A percentile compares a stretch with the other conserved stretches of the same genome.
These are phyloP conservation scores for Leucogyrophana mollusca DNA, from an alignment of 768 basidiomycete genomes.

Conservation along the genomic window DNA sequence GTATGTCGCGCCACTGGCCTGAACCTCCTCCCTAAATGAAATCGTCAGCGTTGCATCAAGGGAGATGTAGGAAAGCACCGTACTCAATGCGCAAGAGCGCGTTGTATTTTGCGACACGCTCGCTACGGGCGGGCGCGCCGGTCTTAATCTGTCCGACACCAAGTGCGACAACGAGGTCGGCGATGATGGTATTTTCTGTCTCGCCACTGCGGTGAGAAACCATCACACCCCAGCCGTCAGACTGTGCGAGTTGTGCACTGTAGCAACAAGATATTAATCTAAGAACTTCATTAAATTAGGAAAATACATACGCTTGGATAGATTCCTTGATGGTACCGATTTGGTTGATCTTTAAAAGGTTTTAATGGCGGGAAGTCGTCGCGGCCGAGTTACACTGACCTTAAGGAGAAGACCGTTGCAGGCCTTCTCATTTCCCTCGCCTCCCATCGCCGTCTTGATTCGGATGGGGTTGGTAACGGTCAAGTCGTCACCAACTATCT, in stretches of 20 bases:
- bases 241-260: conserved; percentile 93
- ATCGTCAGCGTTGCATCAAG: conserved; percentile 8
- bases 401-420: conserved; percentile 99
- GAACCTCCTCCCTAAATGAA: conserved; percentile 67
- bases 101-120: conserved; percentile 97
- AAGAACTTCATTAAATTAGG: not conserved
- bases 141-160: conserved; percentile 97
- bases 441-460: conserved; percentile 98
- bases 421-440: no score
- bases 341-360: conserved; percentile 75
- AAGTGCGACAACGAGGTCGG: conserved; percentile 92
- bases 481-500: conserved; percentile 95
- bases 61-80: conserved; percentile 27
- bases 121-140: conserved; percentile 92
- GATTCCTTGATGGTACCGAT: conserved; percentile 99
- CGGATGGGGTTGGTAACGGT: conserved; percentile 97
- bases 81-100: conserved; percentile 87
- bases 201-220: conserved; percentile 98
- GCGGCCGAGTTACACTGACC: conserved; percentile 31
- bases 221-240: conserved; percentile 99
- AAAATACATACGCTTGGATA: conserved; percentile 84
- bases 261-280: conserved; percentile 5
- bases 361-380: conserved; percentile 4
- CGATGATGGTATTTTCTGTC: conserved; percentile 96
- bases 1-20: conserved; percentile 59